These are phyloP conservation scores for Claviceps purpurea DNA, from an alignment of 2,329 filamentous ascomycete genomes.

Conservation along the genomic window DNA sequence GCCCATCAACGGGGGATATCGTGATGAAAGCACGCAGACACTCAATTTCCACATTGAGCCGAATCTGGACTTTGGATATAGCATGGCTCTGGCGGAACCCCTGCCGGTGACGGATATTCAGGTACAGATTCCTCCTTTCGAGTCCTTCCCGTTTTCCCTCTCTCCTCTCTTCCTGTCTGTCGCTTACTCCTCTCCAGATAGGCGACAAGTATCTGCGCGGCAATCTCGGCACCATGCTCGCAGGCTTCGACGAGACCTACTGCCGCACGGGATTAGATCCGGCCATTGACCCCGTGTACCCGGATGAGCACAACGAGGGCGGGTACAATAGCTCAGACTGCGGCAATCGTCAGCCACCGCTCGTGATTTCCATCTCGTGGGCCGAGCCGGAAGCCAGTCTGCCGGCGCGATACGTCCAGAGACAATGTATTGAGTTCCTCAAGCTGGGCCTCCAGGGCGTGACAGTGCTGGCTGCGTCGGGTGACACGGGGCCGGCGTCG, in stretches of 20 bases:
- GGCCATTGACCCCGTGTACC: not conserved
- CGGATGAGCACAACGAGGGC: not conserved
- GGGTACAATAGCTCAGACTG: not conserved
- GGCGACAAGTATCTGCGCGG: not conserved
- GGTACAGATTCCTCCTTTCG: not conserved
- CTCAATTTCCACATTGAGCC: not conserved
- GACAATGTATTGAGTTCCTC: not conserved
- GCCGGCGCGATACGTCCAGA: not conserved
- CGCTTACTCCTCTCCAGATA: not conserved
- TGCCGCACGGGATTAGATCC: not conserved
- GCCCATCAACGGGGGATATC: not conserved
- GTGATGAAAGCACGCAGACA: not conserved
- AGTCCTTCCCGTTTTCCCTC: not conserved
- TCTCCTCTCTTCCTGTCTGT: not conserved
- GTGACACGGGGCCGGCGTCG: constrained; percentile 32
- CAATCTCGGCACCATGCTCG: not conserved
- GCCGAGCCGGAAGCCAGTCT: not conserved
- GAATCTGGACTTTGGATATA: not conserved
- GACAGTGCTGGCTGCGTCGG: constrained; percentile 49
- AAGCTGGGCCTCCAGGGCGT: constrained; percentile 53
- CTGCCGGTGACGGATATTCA: not conserved
- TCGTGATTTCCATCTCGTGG: not conserved
- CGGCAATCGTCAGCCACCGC: not conserved
- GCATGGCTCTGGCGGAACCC: not conserved
- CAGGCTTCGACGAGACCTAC: not conserved